Evolutionary conservation across 2,329 filamentous ascomycete genomes (phyloP).

Genomic region (Boeremia exigua): DNA sequence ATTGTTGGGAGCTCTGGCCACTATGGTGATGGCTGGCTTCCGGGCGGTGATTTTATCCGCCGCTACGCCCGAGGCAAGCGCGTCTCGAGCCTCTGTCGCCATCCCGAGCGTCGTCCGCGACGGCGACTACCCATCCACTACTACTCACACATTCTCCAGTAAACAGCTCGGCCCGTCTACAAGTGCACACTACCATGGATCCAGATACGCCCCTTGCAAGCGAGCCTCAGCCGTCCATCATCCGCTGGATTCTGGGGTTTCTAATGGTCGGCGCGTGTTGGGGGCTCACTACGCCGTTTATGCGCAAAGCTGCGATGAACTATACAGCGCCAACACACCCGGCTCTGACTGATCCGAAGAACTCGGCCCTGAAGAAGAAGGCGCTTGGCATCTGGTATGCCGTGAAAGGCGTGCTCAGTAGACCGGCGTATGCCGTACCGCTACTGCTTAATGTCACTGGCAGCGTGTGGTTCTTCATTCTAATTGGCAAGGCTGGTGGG

Average conservation of each 20-base stretch:
- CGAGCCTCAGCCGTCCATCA: constrained; percentile 52
- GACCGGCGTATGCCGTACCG: constrained; percentile 84
- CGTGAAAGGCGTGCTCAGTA: constrained; percentile 77
- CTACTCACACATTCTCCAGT: not conserved
- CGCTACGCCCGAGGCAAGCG: not conserved
- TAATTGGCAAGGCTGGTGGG: constrained; percentile 90
- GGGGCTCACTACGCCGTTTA: constrained; percentile 90
- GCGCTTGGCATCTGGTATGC: constrained; percentile 72
- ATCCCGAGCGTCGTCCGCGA: not conserved
- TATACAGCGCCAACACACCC: constrained; percentile 63
- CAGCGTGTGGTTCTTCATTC: constrained; percentile 93
- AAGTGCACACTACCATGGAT: constrained; percentile 31
- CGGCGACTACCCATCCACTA: not conserved
- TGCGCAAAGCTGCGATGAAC: constrained; percentile 80
- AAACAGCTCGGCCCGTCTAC: not conserved
- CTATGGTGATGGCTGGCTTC: not conserved
- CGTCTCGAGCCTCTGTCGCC: not conserved
- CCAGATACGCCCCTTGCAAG: constrained; percentile 34
- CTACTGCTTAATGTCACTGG: constrained; percentile 88
- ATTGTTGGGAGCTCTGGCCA: constrained; percentile 4
- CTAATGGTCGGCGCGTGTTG: constrained; percentile 89
- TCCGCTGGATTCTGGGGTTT: constrained; percentile 90
- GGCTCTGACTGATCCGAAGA: constrained; percentile 44
- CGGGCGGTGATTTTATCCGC: not conserved
- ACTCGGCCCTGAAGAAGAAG: constrained; percentile 68